phyloP scores from a whole-genome alignment of 768 basidiomycete species.

The Leccinum subtestaceum region DNA sequence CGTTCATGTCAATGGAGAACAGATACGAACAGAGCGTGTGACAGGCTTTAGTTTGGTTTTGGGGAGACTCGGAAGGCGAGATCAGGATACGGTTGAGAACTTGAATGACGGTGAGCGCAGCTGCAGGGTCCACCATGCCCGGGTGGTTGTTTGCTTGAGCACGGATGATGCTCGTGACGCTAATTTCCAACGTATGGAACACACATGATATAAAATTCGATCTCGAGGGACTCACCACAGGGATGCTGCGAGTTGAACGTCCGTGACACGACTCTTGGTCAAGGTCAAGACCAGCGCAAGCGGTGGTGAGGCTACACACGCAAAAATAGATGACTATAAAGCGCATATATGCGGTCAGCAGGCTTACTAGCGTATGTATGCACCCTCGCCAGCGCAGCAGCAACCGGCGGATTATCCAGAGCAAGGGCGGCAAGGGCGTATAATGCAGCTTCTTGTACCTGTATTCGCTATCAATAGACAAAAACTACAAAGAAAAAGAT shows the following conservation, averaged over 20 bases:
- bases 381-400: constrained; percentile 45
- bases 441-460: constrained; percentile 68
- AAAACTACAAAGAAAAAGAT: background rate
- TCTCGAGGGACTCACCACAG: constrained; percentile 49
- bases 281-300: constrained; percentile 47
- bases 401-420: constrained; percentile 57
- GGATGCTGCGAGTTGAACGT: constrained; percentile 69
- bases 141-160: constrained; percentile 37
- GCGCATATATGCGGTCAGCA: constrained; percentile 20
- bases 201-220: background rate
- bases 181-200: constrained; percentile 22
- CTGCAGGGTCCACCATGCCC: constrained; percentile 40
- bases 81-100: constrained; percentile 62
- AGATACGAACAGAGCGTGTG: constrained; percentile 64
- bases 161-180: constrained; percentile 62
- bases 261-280: constrained; percentile 54
- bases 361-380: constrained; percentile 38
- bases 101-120: constrained; percentile 62
- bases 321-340: constrained; percentile 1
- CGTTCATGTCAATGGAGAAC: background rate
- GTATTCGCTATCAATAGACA: background rate
- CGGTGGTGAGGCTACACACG: constrained; percentile 11
- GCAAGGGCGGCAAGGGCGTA: constrained; percentile 63
- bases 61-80: constrained; percentile 39
- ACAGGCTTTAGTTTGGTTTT: constrained; percentile 62